Evolutionary conservation across 805 yeast genomes (phyloP).

Genomic region (Yamadazyma scolyti): DNA sequence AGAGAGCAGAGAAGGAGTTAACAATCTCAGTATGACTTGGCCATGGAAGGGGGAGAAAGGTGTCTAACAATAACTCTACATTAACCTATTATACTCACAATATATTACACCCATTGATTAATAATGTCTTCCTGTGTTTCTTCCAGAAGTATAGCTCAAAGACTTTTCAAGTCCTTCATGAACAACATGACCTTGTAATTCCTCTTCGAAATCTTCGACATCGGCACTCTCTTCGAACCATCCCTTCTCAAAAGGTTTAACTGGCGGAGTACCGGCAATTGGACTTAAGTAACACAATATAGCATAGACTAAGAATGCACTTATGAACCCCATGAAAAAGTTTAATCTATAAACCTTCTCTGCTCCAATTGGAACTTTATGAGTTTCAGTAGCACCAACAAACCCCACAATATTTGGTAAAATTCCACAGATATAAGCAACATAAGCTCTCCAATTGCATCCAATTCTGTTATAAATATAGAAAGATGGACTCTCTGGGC

Average conservation of each 20-base stretch:
- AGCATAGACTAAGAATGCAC: constrained; percentile 55
- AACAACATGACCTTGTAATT: constrained; percentile 26
- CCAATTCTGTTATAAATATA: constrained; percentile 67
- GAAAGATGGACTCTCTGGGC: constrained; percentile 22
- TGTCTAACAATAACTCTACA: too few relatives aligned
- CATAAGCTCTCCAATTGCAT: constrained; percentile 78
- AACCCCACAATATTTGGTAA: constrained; percentile 84
- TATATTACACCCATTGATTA: too few relatives aligned
- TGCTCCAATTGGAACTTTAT: constrained; percentile 72
- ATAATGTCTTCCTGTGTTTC: too few relatives aligned
- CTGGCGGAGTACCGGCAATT: constrained; percentile 32
- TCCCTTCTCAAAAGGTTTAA: constrained; percentile 44
- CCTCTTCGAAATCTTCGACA: constrained; percentile 58
- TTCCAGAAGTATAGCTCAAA: constrained; percentile 12
- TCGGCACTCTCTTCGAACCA: constrained; percentile 64
- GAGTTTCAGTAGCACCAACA: constrained; percentile 76
- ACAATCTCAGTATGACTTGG: too few relatives aligned
- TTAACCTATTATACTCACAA: too few relatives aligned
- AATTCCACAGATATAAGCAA: constrained; percentile 77
- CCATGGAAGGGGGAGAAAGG: too few relatives aligned
- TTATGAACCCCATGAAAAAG: constrained; percentile 71
- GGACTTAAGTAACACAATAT: constrained; percentile 53
- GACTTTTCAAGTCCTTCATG: constrained; percentile 15
- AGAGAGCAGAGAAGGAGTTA: too few relatives aligned
- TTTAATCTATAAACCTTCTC: constrained; percentile 67